Percentiles rank a stretch among this genome's conserved stretches.
Evolutionary conservation across 306 rosid genomes (phyloP).

Genomic region (Castanea sativa): DNA sequence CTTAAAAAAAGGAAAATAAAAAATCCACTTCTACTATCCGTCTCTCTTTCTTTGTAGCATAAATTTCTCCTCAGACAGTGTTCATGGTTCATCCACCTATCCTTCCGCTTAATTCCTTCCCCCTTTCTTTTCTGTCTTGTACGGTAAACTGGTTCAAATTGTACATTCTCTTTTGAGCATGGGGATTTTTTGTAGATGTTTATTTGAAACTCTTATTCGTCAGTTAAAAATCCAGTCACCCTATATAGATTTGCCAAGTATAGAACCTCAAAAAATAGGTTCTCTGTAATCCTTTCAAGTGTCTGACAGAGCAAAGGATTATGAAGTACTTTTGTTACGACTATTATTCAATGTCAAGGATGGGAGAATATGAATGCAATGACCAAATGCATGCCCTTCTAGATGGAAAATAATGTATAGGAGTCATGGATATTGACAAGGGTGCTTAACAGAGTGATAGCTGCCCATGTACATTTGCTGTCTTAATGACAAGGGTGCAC

Average conservation of each 20-base stretch:
- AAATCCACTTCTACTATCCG: too few species aligned
- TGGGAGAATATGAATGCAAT: not conserved
- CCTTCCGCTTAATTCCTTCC: too few species aligned
- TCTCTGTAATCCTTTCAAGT: not conserved
- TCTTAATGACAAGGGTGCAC: conserved; percentile 3
- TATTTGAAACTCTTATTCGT: not conserved
- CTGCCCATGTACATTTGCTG: not conserved
- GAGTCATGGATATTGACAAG: not conserved
- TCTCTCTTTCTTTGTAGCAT: too few species aligned
- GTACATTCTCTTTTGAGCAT: not conserved
- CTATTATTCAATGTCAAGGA: not conserved
- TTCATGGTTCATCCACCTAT: too few species aligned
- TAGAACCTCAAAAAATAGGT: not conserved
- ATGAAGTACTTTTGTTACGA: not conserved
- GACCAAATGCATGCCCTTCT: not conserved
- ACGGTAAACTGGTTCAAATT: not conserved
- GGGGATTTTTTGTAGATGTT: not conserved
- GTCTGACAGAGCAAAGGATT: not conserved
- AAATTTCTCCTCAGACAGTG: too few species aligned
- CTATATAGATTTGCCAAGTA: not conserved
- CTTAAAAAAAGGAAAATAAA: too few species aligned
- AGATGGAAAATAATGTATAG: not conserved
- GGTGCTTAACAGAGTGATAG: not conserved
- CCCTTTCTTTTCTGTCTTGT: not conserved
- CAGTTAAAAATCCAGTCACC: not conserved